These are phyloP conservation scores for Komagataella pseudopastoris DNA, from an alignment of 805 yeast species.

Conservation along the genomic window DNA sequence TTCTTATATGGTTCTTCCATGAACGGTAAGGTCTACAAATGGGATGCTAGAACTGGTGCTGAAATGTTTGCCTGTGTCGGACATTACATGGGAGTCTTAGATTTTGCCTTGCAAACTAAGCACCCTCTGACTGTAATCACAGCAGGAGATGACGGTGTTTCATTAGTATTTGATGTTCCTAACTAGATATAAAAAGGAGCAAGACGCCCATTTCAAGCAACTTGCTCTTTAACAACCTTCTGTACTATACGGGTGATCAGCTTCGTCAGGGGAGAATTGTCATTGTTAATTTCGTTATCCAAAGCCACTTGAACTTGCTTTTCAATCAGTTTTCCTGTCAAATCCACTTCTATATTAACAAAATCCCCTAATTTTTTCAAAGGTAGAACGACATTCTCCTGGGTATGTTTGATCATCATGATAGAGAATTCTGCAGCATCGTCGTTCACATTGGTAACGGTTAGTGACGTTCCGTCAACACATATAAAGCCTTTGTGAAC, in stretches of 20 bases:
- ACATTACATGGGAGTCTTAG: constrained; percentile 88
- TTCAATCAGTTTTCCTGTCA: constrained; percentile 84
- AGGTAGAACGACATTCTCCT: constrained; percentile 65
- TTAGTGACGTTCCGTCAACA: constrained; percentile 86
- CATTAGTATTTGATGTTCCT: constrained; percentile 44
- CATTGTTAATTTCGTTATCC: constrained; percentile 35
- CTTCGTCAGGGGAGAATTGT: constrained; percentile 33
- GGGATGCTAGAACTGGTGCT: constrained; percentile 82
- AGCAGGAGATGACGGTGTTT: constrained; percentile 96
- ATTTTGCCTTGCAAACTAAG: constrained; percentile 50
- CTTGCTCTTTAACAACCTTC: constrained; percentile 17
- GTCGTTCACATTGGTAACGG: constrained; percentile 71
- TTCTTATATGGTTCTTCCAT: constrained; percentile 57
- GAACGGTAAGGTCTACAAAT: constrained; percentile 76
- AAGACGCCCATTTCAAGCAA: neutral
- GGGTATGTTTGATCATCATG: constrained; percentile 89
- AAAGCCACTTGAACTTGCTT: constrained; percentile 60
- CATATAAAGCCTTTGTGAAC: constrained; percentile 94
- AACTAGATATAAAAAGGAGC: neutral
- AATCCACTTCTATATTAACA: constrained; percentile 90
- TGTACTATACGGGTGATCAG: constrained; percentile 36
- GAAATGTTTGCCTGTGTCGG: constrained; percentile 74
- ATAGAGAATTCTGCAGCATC: constrained; percentile 48
- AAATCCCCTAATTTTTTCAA: constrained; percentile 42
- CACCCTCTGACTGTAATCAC: constrained; percentile 63